Base-by-base conservation (phyloP, 805 yeast species). In the Hermanozyma aechmeae region DNA sequence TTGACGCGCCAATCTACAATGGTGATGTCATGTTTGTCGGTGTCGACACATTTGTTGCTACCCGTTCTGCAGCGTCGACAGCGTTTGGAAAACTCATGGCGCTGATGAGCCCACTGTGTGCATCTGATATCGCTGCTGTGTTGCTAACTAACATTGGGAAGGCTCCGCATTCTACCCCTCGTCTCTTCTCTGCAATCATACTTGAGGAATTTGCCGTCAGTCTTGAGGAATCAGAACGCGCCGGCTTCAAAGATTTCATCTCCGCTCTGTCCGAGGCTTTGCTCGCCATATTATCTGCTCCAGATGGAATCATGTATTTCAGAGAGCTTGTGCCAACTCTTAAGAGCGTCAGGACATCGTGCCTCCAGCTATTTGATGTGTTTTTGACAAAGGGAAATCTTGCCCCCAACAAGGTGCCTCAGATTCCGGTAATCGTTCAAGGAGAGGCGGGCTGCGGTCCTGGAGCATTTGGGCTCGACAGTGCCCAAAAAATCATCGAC, bases 361-460 rank as follows among this genome's bases (percentile, higher is more conserved):
- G 96, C 50, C 74, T 82, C 43, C 85, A 89, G 28, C 55, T 92
- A 29, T 71, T 86, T 38, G 76, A 79, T 31, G 75, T 85, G 1
- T 83, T 92, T 53, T 71, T 76, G 23, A 85, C 79, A 28, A 71
- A 66, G 18, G 96, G 89, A 4, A 80, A 79, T 51, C 53, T 89
- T 13, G 66, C 89, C 1, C 70, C 74, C 9, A 62, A 70, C 13
- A 79, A 78, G 47, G 51, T 85, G 4, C 96, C 96, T 0, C 81
- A 76, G 30, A 53, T 92, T 13, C 92, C 98, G 0, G 77, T 86
- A 4, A 76, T 87, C 7, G 96, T 89, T 4, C 89, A 86, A 52
- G 98, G 98, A 20, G 97, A 92, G 48, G 65, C 75, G 1, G 94
- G 83, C 35, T 95, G 96, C 2, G 96, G 96, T 2, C 85, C 94